A percentile compares a stretch with the other conserved stretches of the same genome.
Conservation (phyloP, 2,329 filamentous ascomycete genomes). For the Monosporascus sp. region DNA sequence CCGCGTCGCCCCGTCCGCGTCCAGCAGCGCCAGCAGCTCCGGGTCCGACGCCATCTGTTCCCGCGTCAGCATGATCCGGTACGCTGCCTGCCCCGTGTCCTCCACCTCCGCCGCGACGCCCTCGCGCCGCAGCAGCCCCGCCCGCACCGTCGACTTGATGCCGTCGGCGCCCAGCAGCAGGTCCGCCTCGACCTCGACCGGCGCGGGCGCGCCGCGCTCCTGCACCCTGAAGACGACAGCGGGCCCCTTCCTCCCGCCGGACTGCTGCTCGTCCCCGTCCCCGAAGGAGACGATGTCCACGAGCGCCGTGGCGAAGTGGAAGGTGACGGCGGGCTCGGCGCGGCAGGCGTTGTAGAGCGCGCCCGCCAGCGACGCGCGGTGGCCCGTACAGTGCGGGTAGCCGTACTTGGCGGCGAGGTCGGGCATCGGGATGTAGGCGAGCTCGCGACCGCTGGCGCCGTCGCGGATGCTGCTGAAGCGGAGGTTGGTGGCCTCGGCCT, state of each 20-base stretch:
- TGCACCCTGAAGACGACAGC: conserved; percentile 52
- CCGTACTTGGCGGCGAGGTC: conserved; percentile 64
- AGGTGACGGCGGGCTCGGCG: conserved; percentile 55
- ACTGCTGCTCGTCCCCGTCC: conserved; percentile 38
- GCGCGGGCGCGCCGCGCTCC: conserved; percentile 45
- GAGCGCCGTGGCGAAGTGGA: conserved; percentile 59
- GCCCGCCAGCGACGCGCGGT: conserved; percentile 66
- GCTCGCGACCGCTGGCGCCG: conserved; percentile 62
- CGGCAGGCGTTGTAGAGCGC: conserved; percentile 67
- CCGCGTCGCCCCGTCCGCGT: conserved; percentile 61
- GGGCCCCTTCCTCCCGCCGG: conserved; percentile 18
- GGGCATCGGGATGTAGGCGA: conserved; percentile 63
- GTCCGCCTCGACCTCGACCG: conserved; percentile 49
- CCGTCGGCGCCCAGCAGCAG: conserved; percentile 50
- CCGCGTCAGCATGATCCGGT: conserved; percentile 70
- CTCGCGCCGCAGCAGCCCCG: conserved; percentile 48
- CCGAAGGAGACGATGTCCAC: conserved; percentile 53
- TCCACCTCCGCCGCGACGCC: conserved; percentile 49
- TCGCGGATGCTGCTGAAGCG: conserved; percentile 69
- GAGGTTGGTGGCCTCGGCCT: conserved; percentile 64
- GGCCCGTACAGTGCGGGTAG: conserved; percentile 75
- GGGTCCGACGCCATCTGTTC: conserved; percentile 62
- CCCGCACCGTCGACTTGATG: conserved; percentile 46
- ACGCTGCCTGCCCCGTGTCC: conserved; percentile 71
- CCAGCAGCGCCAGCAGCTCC: conserved; percentile 61